phyloP scores from a whole-genome alignment of 441 rosid species.

The Adansonia gregorii region DNA sequence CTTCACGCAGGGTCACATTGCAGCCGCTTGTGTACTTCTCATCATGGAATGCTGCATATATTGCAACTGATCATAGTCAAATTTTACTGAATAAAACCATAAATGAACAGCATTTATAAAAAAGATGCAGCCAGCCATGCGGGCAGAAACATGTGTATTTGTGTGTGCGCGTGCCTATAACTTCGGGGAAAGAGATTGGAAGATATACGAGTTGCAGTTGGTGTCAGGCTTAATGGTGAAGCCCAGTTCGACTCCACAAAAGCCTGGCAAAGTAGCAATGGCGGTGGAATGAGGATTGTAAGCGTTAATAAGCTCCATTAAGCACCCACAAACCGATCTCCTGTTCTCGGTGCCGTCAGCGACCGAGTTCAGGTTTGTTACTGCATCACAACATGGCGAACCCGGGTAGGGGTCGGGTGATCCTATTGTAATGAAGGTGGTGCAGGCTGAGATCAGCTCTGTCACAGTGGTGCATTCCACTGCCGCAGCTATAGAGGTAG shows the following conservation, averaged over 20 bases:
- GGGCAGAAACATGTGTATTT: background rate
- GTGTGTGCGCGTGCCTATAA: background rate
- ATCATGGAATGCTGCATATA: slow-evolving; percentile 35
- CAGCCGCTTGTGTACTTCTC: background rate
- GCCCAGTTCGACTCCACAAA: slow-evolving; percentile 72
- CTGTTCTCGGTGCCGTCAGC: slow-evolving; percentile 46
- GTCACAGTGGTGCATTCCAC: slow-evolving; percentile 63
- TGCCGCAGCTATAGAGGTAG: slow-evolving; percentile 25
- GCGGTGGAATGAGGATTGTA: slow-evolving; percentile 63
- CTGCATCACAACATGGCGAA: slow-evolving; percentile 70
- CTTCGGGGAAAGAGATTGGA: background rate
- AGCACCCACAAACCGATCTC: slow-evolving; percentile 55
- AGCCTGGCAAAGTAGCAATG: slow-evolving; percentile 73
- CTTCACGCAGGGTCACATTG: background rate
- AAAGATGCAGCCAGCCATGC: background rate
- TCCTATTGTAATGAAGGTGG: slow-evolving; percentile 59
- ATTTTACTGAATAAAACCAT: too few relatives aligned
- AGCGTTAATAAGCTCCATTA: slow-evolving; percentile 54
- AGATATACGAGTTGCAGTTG: slow-evolving; percentile 57
- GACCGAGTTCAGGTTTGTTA: slow-evolving; percentile 46
- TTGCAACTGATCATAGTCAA: background rate
- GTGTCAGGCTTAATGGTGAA: slow-evolving; percentile 65
- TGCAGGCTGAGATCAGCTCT: slow-evolving; percentile 58
- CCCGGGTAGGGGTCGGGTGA: slow-evolving; percentile 77
- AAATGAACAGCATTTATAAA: background rate